Evolutionary conservation across 495 filamentous ascomycete genomes (phyloP).

Genomic region (Penicillium bovifimosum): DNA sequence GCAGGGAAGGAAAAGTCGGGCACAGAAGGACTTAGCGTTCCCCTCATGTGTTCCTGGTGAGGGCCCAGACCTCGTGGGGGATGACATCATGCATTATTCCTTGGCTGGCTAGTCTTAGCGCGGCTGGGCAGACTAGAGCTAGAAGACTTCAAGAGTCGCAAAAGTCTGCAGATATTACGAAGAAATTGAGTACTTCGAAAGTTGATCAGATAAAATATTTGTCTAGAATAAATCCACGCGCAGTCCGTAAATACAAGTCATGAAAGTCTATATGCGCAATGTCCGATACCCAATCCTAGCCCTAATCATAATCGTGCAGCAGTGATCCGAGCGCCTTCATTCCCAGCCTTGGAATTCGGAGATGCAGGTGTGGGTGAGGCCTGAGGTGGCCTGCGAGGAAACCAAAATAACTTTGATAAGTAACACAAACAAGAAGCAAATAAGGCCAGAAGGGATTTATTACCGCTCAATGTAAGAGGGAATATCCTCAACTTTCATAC

Average conservation of each 20-base stretch:
- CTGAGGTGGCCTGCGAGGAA: constrained; percentile 21
- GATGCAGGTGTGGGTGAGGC: constrained; percentile 14
- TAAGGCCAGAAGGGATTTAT: constrained; percentile 22
- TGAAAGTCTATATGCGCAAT: constrained; percentile 13
- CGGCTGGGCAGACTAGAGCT: too few species aligned
- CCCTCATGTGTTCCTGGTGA: constrained; percentile 11
- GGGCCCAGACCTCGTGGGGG: constrained; percentile 4
- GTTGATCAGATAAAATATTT: background rate
- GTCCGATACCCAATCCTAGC: constrained; percentile 6
- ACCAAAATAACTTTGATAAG: constrained; percentile 27
- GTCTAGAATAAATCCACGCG: background rate
- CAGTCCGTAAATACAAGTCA: constrained; percentile 6
- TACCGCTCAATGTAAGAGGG: constrained; percentile 44
- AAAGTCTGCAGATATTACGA: too few species aligned
- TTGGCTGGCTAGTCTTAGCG: background rate
- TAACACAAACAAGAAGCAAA: constrained; percentile 21
- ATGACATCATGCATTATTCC: constrained; percentile 9
- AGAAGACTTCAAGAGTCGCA: too few species aligned
- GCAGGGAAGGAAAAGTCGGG: constrained; percentile 1
- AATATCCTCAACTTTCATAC: constrained; percentile 39
- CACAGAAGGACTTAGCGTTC: constrained; percentile 1
- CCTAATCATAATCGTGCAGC: constrained; percentile 22
- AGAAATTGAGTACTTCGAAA: background rate
- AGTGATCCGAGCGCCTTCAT: constrained; percentile 18
- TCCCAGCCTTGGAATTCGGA: constrained; percentile 12